Evolutionary conservation across 83 land plant species (phyloP).

Genomic region (Larix sibirica): DNA sequence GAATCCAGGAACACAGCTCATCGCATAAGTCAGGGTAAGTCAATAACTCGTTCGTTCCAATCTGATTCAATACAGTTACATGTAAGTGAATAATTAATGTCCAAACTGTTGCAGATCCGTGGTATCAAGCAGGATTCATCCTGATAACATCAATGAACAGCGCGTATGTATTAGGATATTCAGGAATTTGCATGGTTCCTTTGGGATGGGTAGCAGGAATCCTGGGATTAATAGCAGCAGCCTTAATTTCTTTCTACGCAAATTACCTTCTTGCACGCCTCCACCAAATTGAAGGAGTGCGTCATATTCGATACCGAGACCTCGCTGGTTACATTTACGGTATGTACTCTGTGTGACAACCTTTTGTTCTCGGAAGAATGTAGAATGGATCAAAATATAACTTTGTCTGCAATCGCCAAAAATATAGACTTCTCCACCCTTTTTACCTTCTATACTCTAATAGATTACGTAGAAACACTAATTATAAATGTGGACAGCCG

Average conservation of each 20-base stretch:
- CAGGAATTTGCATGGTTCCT: conserved; percentile 71
- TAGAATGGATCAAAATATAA: no score
- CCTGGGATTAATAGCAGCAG: conserved; percentile 50
- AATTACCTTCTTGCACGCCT: conserved; percentile 69
- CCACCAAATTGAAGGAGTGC: conserved; percentile 70
- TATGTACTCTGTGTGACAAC: neutral
- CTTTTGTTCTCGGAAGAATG: no score
- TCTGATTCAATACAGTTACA: neutral
- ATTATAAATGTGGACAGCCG: no score
- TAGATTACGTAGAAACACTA: no score
- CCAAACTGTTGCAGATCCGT: conserved; percentile 51
- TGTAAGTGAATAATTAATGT: neutral
- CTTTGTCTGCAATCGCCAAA: no score
- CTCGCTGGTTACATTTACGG: conserved; percentile 80
- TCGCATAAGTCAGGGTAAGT: neutral
- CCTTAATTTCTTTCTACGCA: conserved; percentile 65
- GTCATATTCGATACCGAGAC: conserved; percentile 87
- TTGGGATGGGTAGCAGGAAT: conserved; percentile 70
- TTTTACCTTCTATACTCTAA: no score
- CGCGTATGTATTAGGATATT: conserved; percentile 77
- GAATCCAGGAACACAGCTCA: neutral
- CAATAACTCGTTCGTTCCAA: no score
- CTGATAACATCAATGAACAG: conserved; percentile 76
- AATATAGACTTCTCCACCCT: no score
- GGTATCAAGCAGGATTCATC: conserved; percentile 77